phyloP scores from a whole-genome alignment of 2,329 filamentous ascomycete species.

The Botrytis byssoidea region DNA sequence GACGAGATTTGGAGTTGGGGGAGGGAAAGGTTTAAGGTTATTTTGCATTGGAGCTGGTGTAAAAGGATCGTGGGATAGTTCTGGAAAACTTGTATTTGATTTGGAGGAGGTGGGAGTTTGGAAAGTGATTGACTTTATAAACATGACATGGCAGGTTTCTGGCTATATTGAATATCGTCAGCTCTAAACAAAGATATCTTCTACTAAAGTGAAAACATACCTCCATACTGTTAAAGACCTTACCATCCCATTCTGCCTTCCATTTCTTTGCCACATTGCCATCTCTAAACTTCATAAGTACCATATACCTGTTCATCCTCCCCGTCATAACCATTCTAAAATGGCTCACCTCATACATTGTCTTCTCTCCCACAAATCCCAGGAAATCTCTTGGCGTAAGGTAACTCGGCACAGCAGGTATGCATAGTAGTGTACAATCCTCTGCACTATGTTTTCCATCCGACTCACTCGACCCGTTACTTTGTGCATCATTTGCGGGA shows the following conservation, averaged over 20 bases:
- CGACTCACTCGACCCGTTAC: conserved; percentile 31
- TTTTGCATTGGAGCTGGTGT: conserved; percentile 50
- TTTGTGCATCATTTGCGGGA: conserved; percentile 28
- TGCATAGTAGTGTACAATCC: conserved; percentile 84
- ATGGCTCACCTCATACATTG: conserved; percentile 83
- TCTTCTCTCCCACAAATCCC: conserved; percentile 86
- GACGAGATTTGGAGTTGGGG: conserved; percentile 75
- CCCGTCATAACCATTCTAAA: conserved; percentile 92
- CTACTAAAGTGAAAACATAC: conserved; percentile 47
- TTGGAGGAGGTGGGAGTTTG: conserved; percentile 45
- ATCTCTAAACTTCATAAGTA: conserved; percentile 88
- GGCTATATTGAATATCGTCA: conserved; percentile 51
- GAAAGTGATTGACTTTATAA: conserved; percentile 89
- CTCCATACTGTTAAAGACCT: conserved; percentile 88
- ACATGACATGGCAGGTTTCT: conserved; percentile 92
- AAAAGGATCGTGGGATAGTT: conserved; percentile 64
- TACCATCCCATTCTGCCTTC: conserved; percentile 86
- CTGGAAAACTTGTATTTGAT: conserved; percentile 49
- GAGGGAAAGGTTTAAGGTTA: conserved; percentile 57
- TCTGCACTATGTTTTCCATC: conserved; percentile 41
- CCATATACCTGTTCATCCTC: conserved; percentile 87
- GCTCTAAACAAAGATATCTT: not conserved
- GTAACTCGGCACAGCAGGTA: conserved; percentile 91
- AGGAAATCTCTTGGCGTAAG: conserved; percentile 88
- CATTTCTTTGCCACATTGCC: conserved; percentile 72